phyloP scores from a whole-genome alignment of 108 stramenopile species.

The Pinguiococcus pyrenoidosus region DNA sequence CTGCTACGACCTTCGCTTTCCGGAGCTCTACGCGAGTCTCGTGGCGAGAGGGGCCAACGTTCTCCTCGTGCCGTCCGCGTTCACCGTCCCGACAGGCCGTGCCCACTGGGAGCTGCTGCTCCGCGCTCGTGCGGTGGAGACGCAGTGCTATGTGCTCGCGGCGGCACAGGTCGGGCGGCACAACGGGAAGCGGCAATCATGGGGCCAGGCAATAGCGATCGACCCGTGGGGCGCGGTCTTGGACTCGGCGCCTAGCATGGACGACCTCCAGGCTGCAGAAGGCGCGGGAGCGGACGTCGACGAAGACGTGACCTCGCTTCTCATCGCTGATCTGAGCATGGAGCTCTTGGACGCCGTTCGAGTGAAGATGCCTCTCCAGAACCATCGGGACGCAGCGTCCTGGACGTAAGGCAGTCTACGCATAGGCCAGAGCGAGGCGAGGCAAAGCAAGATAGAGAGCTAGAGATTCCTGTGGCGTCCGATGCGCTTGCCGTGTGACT shows the following conservation, averaged over 20 bases:
- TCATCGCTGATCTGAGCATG: slow-evolving; percentile 51
- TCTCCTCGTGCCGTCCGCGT: slow-evolving; percentile 75
- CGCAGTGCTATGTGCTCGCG: slow-evolving; percentile 81
- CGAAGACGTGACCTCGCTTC: slow-evolving; percentile 23
- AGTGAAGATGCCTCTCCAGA: slow-evolving; percentile 61
- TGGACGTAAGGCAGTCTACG: too few relatives aligned
- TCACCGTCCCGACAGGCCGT: slow-evolving; percentile 83
- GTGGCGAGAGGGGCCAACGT: slow-evolving; percentile 54
- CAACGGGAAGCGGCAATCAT: slow-evolving; percentile 65
- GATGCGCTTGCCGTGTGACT: too few relatives aligned
- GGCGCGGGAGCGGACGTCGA: neutral
- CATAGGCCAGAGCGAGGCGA: too few relatives aligned
- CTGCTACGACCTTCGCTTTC: slow-evolving; percentile 93
- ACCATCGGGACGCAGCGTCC: slow-evolving; percentile 37
- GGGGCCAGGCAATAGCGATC: slow-evolving; percentile 53
- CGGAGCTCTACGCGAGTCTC: slow-evolving; percentile 59
- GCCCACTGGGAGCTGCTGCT: slow-evolving; percentile 85
- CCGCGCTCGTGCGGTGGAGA: slow-evolving; percentile 81
- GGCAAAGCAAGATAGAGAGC: too few relatives aligned
- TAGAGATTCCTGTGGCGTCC: too few relatives aligned
- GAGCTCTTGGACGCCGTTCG: slow-evolving; percentile 38
- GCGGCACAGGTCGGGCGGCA: slow-evolving; percentile 82
- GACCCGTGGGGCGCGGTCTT: slow-evolving; percentile 21
- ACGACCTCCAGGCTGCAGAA: slow-evolving; percentile 60
- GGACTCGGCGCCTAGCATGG: neutral